phyloP scores from a whole-genome alignment of 2,329 filamentous ascomycete species.

The Dichotomopilus funicola region DNA sequence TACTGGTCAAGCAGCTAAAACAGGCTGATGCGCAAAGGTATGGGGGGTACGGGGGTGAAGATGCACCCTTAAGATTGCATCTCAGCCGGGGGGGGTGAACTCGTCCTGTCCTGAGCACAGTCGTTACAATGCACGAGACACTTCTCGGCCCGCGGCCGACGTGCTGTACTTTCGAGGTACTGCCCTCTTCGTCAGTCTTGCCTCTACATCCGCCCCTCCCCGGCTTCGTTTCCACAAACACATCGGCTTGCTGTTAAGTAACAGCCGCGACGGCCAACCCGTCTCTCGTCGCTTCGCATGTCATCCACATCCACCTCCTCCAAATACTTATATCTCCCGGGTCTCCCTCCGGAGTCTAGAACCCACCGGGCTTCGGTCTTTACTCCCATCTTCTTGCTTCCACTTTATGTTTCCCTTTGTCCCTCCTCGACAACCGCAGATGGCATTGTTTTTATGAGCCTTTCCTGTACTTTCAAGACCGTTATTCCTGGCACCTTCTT shows the following conservation, averaged over 20 bases:
- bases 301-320: constrained; percentile 16
- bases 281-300: constrained; percentile 19
- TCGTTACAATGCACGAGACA: constrained; percentile 8
- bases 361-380: constrained; percentile 1
- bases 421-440: constrained; percentile 29
- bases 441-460: constrained; percentile 37
- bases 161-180: constrained; percentile 16
- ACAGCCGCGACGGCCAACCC: constrained; percentile 11
- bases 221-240: constrained; percentile 4
- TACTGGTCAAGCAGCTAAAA: constrained; percentile 4
- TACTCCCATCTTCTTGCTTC: constrained; percentile 20
- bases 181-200: constrained; percentile 5
- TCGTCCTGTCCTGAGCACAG: constrained; percentile 3
- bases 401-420: constrained; percentile 22
- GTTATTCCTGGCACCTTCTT: constrained; percentile 16
- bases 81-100: neutral
- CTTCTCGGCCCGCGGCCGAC: constrained; percentile 13
- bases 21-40: constrained; percentile 3
- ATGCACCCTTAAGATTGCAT: constrained; percentile 15
- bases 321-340: constrained; percentile 41
- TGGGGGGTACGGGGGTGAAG: constrained; percentile 7
- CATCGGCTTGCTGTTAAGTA: constrained; percentile 11
- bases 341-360: constrained; percentile 33
- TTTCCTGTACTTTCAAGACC: constrained; percentile 22
- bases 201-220: constrained; percentile 14